Base-by-base conservation (phyloP, 352 stramenopile species). In the Sclerospora graminicola region DNA sequence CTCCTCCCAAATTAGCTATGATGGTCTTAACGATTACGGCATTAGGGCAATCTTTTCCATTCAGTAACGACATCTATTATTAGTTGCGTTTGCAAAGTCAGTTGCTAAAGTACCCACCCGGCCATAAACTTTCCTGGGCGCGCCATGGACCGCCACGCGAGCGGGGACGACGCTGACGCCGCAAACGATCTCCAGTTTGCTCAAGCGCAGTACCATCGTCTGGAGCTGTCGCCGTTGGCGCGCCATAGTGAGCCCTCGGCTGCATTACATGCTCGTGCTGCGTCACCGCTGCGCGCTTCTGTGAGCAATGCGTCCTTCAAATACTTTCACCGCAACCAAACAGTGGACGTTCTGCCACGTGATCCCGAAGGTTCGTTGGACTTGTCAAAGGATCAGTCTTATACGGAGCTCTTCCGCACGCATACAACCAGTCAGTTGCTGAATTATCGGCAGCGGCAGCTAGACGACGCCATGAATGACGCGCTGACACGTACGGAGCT, bases 311-410 rank as follows among this genome's bases (percentile, higher is more conserved):
- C 11, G 30, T 7, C 30, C 30, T n/a, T 18, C 16, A 18, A 36
- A 10, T 68, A 76, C 39, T 88, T 88, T 37, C 60, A 80, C 40
- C 77, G 77, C 26, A 70, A 89, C 50, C 77, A 86, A 38, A 89
- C 77, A 0, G 71, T 86, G 7, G 73, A 89, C 13, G 71, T 86
- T 35, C 41, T 89, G 15, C 65, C 71, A 14, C 63, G 69, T 2
- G 52, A 64, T 21, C 53, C 57, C 0, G 9, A 21, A 1, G 35
- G 38, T 1, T 3, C 41, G 2, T 54, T 58, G 0, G 41, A 57
- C 31, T 53, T 84, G 33, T 51, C 61, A 11, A 73, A 69, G 42
- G 57, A 64, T 6, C 68, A 61, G 0, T 63, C 63, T 5, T 69
- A 81, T 41, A 74, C 66, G 7, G 73, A 84, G 39, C 66, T 88